A percentile compares a stretch with the other conserved stretches of the same genome.
phyloP scores from a whole-genome alignment of 257 asterid genomes.

The Nicotiana attenuata region DNA sequence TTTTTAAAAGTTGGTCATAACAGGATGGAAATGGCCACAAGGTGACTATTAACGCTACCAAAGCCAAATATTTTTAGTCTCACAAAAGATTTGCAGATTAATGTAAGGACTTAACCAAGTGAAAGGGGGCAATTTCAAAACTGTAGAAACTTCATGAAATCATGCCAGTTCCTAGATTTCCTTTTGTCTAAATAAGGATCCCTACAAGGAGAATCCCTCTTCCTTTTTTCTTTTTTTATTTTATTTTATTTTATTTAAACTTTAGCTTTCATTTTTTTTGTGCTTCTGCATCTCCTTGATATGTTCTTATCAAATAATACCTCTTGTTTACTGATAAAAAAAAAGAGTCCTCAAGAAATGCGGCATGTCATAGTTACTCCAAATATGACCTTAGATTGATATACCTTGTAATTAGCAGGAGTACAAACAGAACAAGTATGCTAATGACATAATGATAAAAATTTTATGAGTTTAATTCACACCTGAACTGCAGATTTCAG shows the following conservation, averaged over 20 bases:
- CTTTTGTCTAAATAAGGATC: background rate
- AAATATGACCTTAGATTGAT: background rate
- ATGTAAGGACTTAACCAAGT: background rate
- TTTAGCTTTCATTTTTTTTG: background rate
- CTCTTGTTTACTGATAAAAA: background rate
- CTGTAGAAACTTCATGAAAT: background rate
- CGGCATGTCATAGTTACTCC: background rate
- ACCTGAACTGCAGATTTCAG: conserved; percentile 65
- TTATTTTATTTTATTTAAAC: no score
- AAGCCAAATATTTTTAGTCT: conserved; percentile 4
- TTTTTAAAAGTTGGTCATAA: background rate
- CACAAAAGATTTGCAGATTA: background rate
- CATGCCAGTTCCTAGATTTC: background rate
- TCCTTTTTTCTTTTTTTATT: background rate
- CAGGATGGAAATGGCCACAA: background rate
- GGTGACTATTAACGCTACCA: background rate
- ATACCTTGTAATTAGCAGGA: background rate
- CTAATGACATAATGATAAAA: background rate
- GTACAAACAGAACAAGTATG: background rate
- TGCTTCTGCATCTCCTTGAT: conserved; percentile 1
- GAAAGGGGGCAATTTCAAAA: background rate
- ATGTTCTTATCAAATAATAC: background rate
- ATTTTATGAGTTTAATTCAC: background rate
- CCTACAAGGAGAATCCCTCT: background rate
- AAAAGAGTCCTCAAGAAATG: background rate